phyloP scores from a whole-genome alignment of 2,329 filamentous ascomycete species.

The Pezicula radicicola region DNA sequence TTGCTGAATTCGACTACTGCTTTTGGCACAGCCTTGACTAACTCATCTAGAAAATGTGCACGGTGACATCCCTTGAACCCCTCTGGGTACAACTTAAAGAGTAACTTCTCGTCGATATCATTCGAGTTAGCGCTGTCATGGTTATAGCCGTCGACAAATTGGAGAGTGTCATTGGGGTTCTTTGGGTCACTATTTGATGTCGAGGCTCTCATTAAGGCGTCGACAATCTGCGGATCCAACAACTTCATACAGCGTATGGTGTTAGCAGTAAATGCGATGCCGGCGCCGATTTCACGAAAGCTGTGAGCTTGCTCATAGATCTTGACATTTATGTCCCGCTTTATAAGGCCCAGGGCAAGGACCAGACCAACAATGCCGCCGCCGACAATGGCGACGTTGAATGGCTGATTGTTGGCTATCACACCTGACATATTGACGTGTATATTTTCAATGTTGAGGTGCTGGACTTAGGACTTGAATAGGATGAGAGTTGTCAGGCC shows the following conservation, averaged over 20 bases:
- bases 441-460: too few species aligned
- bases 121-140: slow-evolving; percentile 3
- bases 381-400: slow-evolving; percentile 53
- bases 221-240: slow-evolving; percentile 37
- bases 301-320: slow-evolving; percentile 52
- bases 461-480: too few species aligned
- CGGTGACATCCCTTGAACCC: slow-evolving; percentile 25
- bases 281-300: slow-evolving; percentile 57
- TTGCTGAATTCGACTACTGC: slow-evolving; percentile 25
- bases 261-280: slow-evolving; percentile 52
- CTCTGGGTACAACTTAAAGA: slow-evolving; percentile 2
- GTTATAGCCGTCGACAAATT: slow-evolving; percentile 11
- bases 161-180: slow-evolving; percentile 7
- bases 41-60: slow-evolving; percentile 36
- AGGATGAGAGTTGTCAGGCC: too few species aligned
- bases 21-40: slow-evolving; percentile 35
- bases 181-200: slow-evolving; percentile 5
- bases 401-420: too few species aligned
- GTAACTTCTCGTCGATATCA: slow-evolving; percentile 6
- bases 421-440: too few species aligned
- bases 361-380: slow-evolving; percentile 55
- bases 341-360: slow-evolving; percentile 47
- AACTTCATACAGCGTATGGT: slow-evolving; percentile 47
- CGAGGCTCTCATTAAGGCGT: slow-evolving; percentile 19
- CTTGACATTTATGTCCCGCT: slow-evolving; percentile 34